Conservation (phyloP, 1,284 basidiomycete species). For the Rhodotorula glutinis region DNA sequence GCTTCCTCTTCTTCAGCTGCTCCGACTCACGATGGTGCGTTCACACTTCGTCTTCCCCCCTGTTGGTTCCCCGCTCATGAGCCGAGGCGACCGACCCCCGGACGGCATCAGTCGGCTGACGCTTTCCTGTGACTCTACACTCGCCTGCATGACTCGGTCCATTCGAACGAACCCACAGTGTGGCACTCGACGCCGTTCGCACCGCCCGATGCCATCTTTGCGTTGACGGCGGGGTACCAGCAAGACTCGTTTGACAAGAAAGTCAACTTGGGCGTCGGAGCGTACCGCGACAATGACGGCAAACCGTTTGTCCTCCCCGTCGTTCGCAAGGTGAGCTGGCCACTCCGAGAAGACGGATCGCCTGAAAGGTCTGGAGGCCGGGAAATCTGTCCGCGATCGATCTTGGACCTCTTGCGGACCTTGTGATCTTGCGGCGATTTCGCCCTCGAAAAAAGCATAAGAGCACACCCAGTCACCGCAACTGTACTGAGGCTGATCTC, state of each 20-base stretch:
- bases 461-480: no score
- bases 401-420: no score
- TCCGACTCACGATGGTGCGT: slow-evolving; percentile 9
- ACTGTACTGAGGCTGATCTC: no score
- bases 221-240: slow-evolving; percentile 83
- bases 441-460: no score
- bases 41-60: background rate
- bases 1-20: slow-evolving; percentile 1
- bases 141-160: background rate
- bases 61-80: background rate
- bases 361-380: no score
- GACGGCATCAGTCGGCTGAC: background rate
- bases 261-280: slow-evolving; percentile 87
- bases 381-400: no score
- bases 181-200: slow-evolving; percentile 58
- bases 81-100: background rate
- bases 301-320: slow-evolving; percentile 92
- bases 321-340: slow-evolving; percentile 66
- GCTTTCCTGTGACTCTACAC: background rate
- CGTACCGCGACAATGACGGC: slow-evolving; percentile 78
- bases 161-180: background rate
- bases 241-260: slow-evolving; percentile 75
- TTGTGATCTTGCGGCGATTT: no score
- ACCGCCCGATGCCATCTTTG: slow-evolving; percentile 75
- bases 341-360: background rate